Base-by-base conservation (phyloP, 192 early-diverging fungal species). In the Backusella liffmaniae region DNA sequence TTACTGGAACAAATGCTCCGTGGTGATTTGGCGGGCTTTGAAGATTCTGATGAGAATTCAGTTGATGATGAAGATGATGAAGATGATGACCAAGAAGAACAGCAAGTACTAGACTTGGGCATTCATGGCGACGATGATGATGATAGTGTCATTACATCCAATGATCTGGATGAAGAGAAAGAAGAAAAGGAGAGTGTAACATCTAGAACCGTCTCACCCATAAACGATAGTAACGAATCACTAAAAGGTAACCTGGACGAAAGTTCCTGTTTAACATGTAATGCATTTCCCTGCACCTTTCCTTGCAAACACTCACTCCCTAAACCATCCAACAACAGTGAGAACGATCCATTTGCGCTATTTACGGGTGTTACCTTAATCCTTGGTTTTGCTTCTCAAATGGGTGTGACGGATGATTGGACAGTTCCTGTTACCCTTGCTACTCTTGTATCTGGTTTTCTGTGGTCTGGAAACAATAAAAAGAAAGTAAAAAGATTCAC, bases 351-450 rank as follows among this genome's bases (percentile, higher is more conserved):
- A 41, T 76, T 67, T 34, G 73, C 73, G 15, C 30, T 74, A 35
- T 80, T 83, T 71, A 66, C 70, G 39, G 44, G 30, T 21, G 71
- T 75, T 67, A 77, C 76, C 37, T 53, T 83, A 4, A 42, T 83
- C 13, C 73, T 83, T 39, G 75, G 75, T n/a, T 37, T 75, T 62
- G 76, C 82, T 2, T 69, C 76, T 21, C 70, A 66, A 36, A 41
- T 75, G 26, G 73, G 76, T 23, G 75, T 83, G n/a, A 83, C 78
- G 1, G 82, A 83, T 71, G 82, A 83, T 34, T 83, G 82, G 82
- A 83, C 76, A 0, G 49, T 79, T n/a, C 82, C 82, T 3, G 56
- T 83, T 44, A 77, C 78, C 12, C 66, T 83, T 26, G 79, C 78
- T 26, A 62, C 75, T 12, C 56, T 79, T 26, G 78, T 80, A n/a